These are phyloP conservation scores for Cymbopogon citratus DNA, from an alignment of 176 grass and related monocot species.

Conservation along the genomic window DNA sequence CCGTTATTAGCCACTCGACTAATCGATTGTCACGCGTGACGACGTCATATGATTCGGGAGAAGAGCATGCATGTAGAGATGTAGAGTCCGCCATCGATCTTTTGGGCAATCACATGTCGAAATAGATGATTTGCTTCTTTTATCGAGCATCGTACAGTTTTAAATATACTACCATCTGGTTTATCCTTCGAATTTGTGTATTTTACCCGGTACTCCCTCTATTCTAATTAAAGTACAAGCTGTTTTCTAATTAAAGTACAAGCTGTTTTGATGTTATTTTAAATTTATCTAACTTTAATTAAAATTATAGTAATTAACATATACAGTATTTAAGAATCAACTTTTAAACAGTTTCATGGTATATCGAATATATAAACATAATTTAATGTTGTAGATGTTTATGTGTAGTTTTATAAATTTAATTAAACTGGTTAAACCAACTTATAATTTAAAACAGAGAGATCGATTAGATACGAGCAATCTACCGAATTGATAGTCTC, in stretches of 20 bases:
- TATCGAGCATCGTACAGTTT: no score
- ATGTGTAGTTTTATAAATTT: no score
- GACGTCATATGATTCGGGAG: background rate
- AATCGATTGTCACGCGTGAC: slow-evolving; percentile 18
- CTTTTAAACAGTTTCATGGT: no score
- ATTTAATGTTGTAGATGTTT: no score
- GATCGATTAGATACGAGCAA: background rate
- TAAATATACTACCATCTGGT: background rate
- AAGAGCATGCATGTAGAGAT: slow-evolving; percentile 22
- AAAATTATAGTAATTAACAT: background rate
- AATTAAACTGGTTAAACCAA: no score
- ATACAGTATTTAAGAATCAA: background rate
- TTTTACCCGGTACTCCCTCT: background rate
- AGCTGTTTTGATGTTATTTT: background rate
- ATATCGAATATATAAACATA: no score
- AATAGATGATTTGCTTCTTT: background rate
- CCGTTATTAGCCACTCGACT: background rate
- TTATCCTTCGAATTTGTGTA: background rate
- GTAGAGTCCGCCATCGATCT: background rate
- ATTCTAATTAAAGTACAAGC: no score
- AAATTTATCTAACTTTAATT: background rate
- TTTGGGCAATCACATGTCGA: background rate
- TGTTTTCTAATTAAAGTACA: background rate
- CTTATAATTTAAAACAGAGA: no score
- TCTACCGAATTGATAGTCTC: no score